phyloP scores from a whole-genome alignment of 164 flowering plant genomes.

The Vitis rupestris region DNA sequence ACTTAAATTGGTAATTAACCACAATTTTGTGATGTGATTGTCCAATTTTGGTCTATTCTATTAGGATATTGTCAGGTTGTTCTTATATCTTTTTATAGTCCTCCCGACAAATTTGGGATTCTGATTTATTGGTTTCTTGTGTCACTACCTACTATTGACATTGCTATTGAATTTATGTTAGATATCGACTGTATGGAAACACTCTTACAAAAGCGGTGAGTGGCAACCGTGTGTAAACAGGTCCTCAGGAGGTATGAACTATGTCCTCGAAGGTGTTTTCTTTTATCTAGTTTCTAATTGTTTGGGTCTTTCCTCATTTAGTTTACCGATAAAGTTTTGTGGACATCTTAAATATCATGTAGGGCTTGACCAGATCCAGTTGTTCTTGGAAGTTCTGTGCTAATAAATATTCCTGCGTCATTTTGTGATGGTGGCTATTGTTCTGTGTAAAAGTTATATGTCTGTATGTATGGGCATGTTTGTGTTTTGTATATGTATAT shows the following conservation, averaged over 20 bases:
- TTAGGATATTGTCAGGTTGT: not conserved
- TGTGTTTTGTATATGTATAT: too few relatives aligned
- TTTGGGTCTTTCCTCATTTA: not conserved
- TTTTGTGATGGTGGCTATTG: not conserved
- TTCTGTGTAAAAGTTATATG: not conserved
- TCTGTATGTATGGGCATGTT: too few relatives aligned
- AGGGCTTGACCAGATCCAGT: not conserved
- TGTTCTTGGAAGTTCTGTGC: not conserved
- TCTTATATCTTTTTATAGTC: too few relatives aligned
- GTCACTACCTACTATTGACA: conserved; percentile 6
- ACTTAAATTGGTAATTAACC: not conserved
- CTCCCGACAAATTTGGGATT: not conserved
- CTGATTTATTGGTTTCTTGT: not conserved
- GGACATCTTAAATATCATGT: not conserved
- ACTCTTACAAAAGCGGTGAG: conserved; percentile 63
- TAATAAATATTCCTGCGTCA: not conserved
- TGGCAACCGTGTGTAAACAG: conserved; percentile 79
- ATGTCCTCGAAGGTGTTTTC: not conserved
- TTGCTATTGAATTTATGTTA: conserved; percentile 29
- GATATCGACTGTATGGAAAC: conserved; percentile 85
- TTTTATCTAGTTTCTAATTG: not conserved
- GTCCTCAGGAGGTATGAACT: conserved; percentile 61
- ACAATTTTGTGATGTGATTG: not conserved
- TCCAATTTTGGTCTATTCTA: not conserved
- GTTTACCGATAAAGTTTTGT: not conserved